These are phyloP conservation scores for Odontarrhena argentea DNA, from an alignment of 345 rosid genomes.

Conservation along the genomic window DNA sequence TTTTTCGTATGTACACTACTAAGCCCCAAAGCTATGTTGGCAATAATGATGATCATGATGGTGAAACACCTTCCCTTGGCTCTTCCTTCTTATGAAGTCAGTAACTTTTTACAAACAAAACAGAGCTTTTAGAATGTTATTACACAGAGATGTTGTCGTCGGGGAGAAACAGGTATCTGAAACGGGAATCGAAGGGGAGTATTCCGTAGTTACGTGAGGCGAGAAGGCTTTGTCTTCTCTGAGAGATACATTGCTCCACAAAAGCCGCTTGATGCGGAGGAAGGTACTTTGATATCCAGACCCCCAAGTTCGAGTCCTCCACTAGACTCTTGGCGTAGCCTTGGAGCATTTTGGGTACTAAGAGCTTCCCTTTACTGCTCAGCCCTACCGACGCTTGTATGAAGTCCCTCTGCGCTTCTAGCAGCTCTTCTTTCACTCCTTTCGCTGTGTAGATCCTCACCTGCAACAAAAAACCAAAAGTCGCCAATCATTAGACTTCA, in stretches of 20 bases:
- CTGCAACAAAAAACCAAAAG: conserved; percentile 46
- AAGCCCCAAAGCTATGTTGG: conserved; percentile 5
- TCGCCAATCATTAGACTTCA: conserved; percentile 15
- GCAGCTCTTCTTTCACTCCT: conserved; percentile 75
- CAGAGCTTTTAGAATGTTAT: conserved; percentile 2
- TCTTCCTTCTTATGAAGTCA: conserved; percentile 26
- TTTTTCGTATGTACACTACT: conserved; percentile 21
- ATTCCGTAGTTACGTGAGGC: conserved; percentile 75
- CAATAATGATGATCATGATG: conserved; percentile 1
- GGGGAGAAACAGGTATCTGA: conserved; percentile 78
- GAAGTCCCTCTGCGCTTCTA: conserved; percentile 77
- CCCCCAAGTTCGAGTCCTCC: conserved; percentile 75
- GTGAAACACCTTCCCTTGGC: conserved; percentile 6
- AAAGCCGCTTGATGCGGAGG: conserved; percentile 78
- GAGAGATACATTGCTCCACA: conserved; percentile 80
- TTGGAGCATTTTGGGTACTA: conserved; percentile 87
- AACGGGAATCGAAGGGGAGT: conserved; percentile 77
- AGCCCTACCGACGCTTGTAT: conserved; percentile 82
- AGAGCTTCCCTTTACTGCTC: conserved; percentile 82
- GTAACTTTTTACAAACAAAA: conserved; percentile 23
- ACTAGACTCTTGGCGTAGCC: conserved; percentile 73
- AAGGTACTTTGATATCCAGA: conserved; percentile 87
- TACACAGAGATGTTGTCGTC: conserved; percentile 30
- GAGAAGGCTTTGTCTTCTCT: conserved; percentile 66
- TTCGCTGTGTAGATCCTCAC: conserved; percentile 70